Evolutionary conservation across 2,329 filamentous ascomycete species (phyloP).

Genomic region (Diaporthe aspalathi): DNA sequence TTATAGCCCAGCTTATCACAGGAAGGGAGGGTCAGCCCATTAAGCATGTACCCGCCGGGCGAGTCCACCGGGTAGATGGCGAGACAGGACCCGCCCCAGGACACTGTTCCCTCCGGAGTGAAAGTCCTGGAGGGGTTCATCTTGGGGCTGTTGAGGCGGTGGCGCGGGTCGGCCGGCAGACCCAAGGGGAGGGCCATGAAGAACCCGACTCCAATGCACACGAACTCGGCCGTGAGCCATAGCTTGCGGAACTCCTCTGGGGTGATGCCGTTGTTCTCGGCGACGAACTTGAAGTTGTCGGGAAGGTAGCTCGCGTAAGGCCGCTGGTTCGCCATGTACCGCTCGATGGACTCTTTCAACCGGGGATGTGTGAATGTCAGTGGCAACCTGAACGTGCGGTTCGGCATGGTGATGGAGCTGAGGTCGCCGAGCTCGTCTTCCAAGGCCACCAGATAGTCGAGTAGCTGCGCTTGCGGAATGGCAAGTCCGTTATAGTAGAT

Average conservation of each 20-base stretch:
- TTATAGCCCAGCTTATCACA: conserved; percentile 66
- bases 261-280: conserved; percentile 51
- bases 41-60: conserved; percentile 67
- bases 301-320: conserved; percentile 47
- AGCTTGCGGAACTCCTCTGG: conserved; percentile 36
- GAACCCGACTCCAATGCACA: conserved; percentile 50
- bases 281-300: conserved; percentile 46
- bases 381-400: conserved; percentile 57
- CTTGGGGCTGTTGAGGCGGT: conserved; percentile 65
- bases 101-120: conserved; percentile 66
- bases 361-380: conserved; percentile 53
- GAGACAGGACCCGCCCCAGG: conserved; percentile 67
- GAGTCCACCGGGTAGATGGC: conserved; percentile 66
- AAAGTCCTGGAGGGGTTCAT: conserved; percentile 67
- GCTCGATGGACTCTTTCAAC: conserved; percentile 41
- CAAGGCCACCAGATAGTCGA: conserved; percentile 50
- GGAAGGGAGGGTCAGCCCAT: conserved; percentile 62
- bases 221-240: conserved; percentile 40
- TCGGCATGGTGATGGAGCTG: conserved; percentile 53
- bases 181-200: conserved; percentile 51
- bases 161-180: conserved; percentile 60
- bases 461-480: conserved; percentile 51
- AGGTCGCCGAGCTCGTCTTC: conserved; percentile 54
- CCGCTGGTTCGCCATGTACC: conserved; percentile 47
- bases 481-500: conserved; percentile 58